These are phyloP conservation scores for Alternaria burnsii DNA, from an alignment of 2,329 filamentous ascomycete genomes.

Conservation along the genomic window DNA sequence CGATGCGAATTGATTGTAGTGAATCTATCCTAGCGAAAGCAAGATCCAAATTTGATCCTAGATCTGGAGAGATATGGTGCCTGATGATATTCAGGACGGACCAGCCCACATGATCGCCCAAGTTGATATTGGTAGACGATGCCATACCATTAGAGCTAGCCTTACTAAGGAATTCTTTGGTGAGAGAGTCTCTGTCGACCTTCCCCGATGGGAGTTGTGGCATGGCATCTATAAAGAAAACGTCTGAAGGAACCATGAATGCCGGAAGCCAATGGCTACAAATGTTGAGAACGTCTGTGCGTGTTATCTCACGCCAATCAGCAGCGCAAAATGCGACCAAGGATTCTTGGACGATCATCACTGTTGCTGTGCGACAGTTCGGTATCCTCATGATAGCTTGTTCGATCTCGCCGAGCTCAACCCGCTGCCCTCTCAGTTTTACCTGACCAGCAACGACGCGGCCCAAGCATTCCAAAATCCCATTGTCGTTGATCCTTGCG, in stretches of 20 bases:
- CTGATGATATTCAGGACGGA: conserved; percentile 55
- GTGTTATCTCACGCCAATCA: conserved; percentile 53
- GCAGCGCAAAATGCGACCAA: conserved; percentile 79
- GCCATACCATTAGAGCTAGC: conserved; percentile 19
- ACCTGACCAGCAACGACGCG: conserved; percentile 83
- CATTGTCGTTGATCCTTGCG: conserved; percentile 71
- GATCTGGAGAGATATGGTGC: conserved; percentile 52
- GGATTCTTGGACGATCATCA: conserved; percentile 70
- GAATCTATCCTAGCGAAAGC: conserved; percentile 71
- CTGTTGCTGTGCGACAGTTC: conserved; percentile 69
- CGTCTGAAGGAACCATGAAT: conserved; percentile 83
- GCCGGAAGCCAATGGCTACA: conserved; percentile 80
- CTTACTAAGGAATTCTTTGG: conserved; percentile 61
- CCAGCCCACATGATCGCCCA: conserved; percentile 17
- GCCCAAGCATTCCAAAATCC: conserved; percentile 82
- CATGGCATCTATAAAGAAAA: conserved; percentile 70
- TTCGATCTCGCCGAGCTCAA: conserved; percentile 74
- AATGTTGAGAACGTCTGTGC: conserved; percentile 60
- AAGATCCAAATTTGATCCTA: conserved; percentile 56
- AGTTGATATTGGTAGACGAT: conserved; percentile 13
- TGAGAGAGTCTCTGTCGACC: conserved; percentile 73
- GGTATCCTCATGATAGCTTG: conserved; percentile 42
- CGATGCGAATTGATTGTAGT: conserved; percentile 67
- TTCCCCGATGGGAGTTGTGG: conserved; percentile 86
- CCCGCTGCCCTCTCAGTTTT: conserved; percentile 83